Conservation (phyloP, 495 filamentous ascomycete genomes). For the Aspergillus diversus region DNA sequence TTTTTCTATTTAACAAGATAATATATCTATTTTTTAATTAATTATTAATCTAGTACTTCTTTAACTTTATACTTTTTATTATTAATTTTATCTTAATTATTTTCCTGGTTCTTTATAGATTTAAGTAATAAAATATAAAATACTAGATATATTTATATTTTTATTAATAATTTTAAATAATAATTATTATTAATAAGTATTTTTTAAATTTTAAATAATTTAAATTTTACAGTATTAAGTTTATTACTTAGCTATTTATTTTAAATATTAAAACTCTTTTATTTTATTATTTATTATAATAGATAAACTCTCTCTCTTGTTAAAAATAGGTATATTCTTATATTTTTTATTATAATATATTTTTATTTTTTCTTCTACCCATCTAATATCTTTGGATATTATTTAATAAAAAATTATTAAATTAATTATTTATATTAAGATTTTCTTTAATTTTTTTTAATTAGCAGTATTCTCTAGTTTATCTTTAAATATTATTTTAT, state of each 20-base stretch:
- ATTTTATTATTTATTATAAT: slow-evolving; percentile 1
- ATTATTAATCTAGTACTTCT: neutral
- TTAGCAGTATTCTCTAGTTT: neutral
- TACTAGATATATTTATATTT: no score
- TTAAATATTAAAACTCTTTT: neutral
- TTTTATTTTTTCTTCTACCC: neutral
- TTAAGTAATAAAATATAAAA: no score
- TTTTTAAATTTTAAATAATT: no score
- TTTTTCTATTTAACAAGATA: no score
- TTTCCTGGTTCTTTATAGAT: no score
- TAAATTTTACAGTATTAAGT: neutral
- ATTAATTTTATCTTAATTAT: no score
- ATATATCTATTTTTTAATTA: neutral
- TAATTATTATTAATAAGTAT: no score
- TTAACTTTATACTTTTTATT: no score
- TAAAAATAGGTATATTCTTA: neutral
- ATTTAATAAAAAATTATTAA: neutral
- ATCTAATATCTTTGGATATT: neutral
- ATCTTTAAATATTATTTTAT: neutral
- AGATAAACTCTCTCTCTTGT: neutral
- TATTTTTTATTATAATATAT: neutral
- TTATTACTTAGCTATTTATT: neutral
- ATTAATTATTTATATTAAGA: neutral
- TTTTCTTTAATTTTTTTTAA: neutral
- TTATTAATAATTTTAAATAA: no score